Evolutionary conservation across 177 flowering plant species (phyloP), one percentile per base, ranked within the genome.

Genomic region (Vitis hybrid): DNA sequence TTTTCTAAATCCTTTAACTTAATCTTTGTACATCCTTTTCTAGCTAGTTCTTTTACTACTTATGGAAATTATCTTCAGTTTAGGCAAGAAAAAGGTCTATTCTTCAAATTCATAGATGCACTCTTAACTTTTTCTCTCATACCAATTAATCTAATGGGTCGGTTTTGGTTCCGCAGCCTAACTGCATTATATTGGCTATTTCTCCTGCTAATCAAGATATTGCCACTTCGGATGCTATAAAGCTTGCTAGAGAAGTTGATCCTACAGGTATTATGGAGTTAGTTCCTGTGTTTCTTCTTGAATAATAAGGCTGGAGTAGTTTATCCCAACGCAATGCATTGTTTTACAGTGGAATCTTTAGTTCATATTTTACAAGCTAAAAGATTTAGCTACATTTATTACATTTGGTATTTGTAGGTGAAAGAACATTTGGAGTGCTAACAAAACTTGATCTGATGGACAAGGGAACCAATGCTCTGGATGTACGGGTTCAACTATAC

Each of bases 161-260:
- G 46, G 78, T 51, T 78, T 53, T 69, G 4, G 11, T 74, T 74
- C 27, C 82, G 91, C 72, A 92, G 98, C 98, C 98, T 17, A 94
- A 90, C 83, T 82, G 89, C 88, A 94, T 94, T 72, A 92, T 94
- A 76, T 78, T 94, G 82, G 98, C 98, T 64, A 94, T 94, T 68
- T 94, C 98, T 72, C 98, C 97, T 61, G 98, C 98, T 53, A 94
- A 94, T 85, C 98, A 94, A 91, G 98, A 94, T 83, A 94, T 94
- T 77, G 97, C 98, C 69, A 94, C 98, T 64, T 94, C 98, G 17
- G 98, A 94, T 81, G 98, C 98, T 52, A 94, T 94, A 75, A 94
- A 92, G 79, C 94, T 94, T 49, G 97, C 97, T 64, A 88, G 88
- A 77, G 97, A 94, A 86, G 98, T 94, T 67, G 98, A 94, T 80